These are phyloP conservation scores for Sorghum bicolor DNA, from an alignment of 176 grass and related monocot genomes.

Conservation along the genomic window DNA sequence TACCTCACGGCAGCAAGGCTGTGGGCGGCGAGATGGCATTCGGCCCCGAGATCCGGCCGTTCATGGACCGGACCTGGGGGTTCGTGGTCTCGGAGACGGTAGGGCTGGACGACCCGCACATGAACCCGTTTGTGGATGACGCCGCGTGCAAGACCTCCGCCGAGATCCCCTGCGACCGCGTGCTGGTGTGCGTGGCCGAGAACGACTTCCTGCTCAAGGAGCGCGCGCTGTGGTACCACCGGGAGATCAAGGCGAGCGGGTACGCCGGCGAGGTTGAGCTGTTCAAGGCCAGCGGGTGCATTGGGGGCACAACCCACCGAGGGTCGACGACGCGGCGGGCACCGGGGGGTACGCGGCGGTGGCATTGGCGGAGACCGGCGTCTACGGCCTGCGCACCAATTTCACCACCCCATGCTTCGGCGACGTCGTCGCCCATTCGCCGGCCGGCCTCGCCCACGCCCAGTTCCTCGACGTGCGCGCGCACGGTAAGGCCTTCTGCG, in stretches of 20 bases:
- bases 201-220: constrained; percentile 53
- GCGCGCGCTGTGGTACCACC: constrained; percentile 51
- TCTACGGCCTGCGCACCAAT: constrained; percentile 59
- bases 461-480: constrained; percentile 73
- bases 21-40: constrained; percentile 33
- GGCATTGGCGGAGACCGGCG: constrained; percentile 48
- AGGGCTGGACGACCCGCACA: constrained; percentile 49
- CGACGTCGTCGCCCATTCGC: constrained; percentile 15
- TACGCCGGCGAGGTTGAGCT: constrained; percentile 48
- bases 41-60: constrained; percentile 29
- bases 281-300: constrained; percentile 45
- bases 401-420: constrained; percentile 71
- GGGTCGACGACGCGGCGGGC: background rate
- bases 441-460: background rate
- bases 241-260: constrained; percentile 48
- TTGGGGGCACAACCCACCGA: constrained; percentile 53
- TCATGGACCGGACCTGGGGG: constrained; percentile 45
- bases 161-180: constrained; percentile 42
- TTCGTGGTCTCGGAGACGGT: constrained; percentile 48
- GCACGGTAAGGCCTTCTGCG: constrained; percentile 45
- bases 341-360: constrained; percentile 33
- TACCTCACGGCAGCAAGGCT: constrained; percentile 52
- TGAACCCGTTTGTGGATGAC: constrained; percentile 52
- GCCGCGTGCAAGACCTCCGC: constrained; percentile 31
- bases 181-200: constrained; percentile 60